These are phyloP conservation scores for Gigaspora rosea DNA, from an alignment of 192 early-diverging fungal species.

Conservation along the genomic window DNA sequence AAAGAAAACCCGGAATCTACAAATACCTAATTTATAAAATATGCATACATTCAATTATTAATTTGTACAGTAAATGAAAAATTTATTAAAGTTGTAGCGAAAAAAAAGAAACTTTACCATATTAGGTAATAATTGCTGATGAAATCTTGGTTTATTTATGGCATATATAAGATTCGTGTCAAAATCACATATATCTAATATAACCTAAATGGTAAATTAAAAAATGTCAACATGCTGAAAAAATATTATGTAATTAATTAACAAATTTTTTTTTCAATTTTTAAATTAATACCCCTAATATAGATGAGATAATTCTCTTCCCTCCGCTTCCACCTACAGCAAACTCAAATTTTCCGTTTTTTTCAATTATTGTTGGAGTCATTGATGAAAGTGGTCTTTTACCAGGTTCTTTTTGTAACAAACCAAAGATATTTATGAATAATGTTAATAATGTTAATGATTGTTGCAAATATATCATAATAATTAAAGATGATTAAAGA, in stretches of 20 bases:
- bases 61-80: too few relatives aligned
- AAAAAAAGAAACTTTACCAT: conserved; percentile 17
- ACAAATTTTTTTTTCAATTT: neutral
- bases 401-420: conserved; percentile 54
- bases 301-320: conserved; percentile 76
- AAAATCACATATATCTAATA: conserved; percentile 78
- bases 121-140: conserved; percentile 92
- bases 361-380: conserved; percentile 65
- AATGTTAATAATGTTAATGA: neutral
- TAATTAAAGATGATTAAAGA: too few relatives aligned
- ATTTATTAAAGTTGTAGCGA: neutral
- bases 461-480: too few relatives aligned
- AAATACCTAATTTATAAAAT: neutral
- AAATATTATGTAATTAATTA: neutral
- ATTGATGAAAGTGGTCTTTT: conserved; percentile 83
- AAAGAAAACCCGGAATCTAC: neutral
- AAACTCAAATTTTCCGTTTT: conserved; percentile 65
- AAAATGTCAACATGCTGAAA: neutral
- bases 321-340: conserved; percentile 89
- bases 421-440: neutral
- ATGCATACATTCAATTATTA: neutral
- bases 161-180: conserved; percentile 68
- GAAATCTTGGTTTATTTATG: conserved; percentile 71
- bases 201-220: conserved; percentile 46
- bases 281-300: conserved; percentile 39